Evolutionary conservation across 345 rosid genomes (phyloP), one percentile per base, ranked within the genome.

Genomic region (Lagerstroemia speciosa): DNA sequence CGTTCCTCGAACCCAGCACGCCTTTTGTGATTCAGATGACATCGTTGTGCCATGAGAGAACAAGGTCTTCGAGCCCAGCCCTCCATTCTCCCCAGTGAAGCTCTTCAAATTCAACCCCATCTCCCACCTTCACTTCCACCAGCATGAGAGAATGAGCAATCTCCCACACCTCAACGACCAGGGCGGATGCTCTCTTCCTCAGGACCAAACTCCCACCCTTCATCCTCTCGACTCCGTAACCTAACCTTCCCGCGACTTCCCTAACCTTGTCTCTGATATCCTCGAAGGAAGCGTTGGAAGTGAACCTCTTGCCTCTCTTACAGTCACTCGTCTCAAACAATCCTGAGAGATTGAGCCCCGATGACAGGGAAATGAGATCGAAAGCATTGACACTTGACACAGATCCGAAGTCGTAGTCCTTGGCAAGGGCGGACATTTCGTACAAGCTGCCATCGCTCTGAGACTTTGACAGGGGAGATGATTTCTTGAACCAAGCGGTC

Each of bases 341-440:
- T 24, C 91, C 86, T 0, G 98, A 90, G 20, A 91, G 67, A 76
- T 93, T 83, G 76, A 91, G 68, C 45, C 94, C 98, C 0, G 92
- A 75, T 0, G 94, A 87, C 62, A 86, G n/a, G 0, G 86, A 84
- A 43, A 93, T 91, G 70, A 93, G 76, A 64, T 91, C 92, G 41
- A 91, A 93, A 1, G 97, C 98, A 11, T 84, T 91, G 22, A 85
- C 64, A 27, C 50, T 61, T 24, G 40, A 62, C 7, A 62, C 45
- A 9, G 31, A 58, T 27, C 45, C 61, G 16, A 57, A 38, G 57
- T 66, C 71, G 22, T 40, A 50, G 40, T 57, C 69, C 11, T 67
- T 66, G 36, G 52, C 57, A 14, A n/a, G 32, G 16, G 62, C 7
- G 12, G 62, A 29, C 46, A 61, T 34, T 34, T 52, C 36, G 37